A percentile compares a stretch with the other conserved stretches of the same genome.
phyloP scores from a whole-genome alignment of 495 filamentous ascomycete genomes.

The Xylaria telfairii region DNA sequence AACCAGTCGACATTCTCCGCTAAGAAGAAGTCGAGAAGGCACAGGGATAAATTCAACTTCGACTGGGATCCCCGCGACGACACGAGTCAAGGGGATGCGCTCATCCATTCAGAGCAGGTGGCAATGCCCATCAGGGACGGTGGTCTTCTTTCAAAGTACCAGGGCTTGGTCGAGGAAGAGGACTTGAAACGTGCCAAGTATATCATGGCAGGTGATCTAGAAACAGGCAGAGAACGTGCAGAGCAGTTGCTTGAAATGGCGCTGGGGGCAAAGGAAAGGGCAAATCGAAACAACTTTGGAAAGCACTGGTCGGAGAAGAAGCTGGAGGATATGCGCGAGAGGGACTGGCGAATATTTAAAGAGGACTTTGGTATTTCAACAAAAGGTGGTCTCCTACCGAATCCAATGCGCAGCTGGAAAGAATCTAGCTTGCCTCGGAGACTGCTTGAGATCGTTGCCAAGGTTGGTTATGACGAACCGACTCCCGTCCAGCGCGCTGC shows the following conservation, averaged over 20 bases:
- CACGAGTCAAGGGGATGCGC: slow-evolving; percentile 88
- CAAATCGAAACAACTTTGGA: slow-evolving; percentile 74
- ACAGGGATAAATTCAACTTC: slow-evolving; percentile 97
- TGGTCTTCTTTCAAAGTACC: slow-evolving; percentile 82
- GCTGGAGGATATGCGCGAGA: slow-evolving; percentile 93
- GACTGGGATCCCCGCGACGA: slow-evolving; percentile 98
- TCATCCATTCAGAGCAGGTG: slow-evolving; percentile 74
- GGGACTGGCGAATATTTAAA: slow-evolving; percentile 99
- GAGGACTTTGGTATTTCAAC: slow-evolving; percentile 98
- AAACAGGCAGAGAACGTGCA: slow-evolving; percentile 79
- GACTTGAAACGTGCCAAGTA: slow-evolving; percentile 79
- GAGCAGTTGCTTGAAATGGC: slow-evolving; percentile 84
- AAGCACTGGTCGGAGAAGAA: slow-evolving; percentile 99
- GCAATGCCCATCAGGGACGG: slow-evolving; percentile 71
- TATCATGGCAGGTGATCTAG: slow-evolving; percentile 76
- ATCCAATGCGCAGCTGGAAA: slow-evolving; percentile 95
- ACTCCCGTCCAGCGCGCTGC: slow-evolving; percentile 91
- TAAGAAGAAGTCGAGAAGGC: slow-evolving; percentile 94
- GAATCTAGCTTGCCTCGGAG: slow-evolving; percentile 83
- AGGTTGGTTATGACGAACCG: slow-evolving; percentile 92
- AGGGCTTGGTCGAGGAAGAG: slow-evolving; percentile 75
- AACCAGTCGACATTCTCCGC: slow-evolving; percentile 90
- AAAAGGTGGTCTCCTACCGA: slow-evolving; percentile 86
- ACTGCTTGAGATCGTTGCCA: slow-evolving; percentile 80
- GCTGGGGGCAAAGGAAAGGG: slow-evolving; percentile 63